Percentiles rank a stretch among this genome's conserved stretches.
phyloP scores from a whole-genome alignment of 2,329 filamentous ascomycete species.

The Ophiocordyceps camponoti-saundersi region DNA sequence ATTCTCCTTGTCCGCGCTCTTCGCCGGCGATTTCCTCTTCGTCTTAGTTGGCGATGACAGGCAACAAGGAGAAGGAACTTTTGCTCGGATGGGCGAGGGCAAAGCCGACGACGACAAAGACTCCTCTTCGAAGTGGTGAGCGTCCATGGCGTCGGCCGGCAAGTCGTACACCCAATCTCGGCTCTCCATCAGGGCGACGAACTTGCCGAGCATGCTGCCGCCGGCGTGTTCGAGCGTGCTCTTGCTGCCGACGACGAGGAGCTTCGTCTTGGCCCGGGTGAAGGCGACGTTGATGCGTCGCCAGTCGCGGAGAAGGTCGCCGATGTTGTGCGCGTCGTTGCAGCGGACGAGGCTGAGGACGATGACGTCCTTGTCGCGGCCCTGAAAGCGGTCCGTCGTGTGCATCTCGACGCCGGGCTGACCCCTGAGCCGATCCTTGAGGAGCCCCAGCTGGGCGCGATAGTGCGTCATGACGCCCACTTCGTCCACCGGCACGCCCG shows the following conservation, averaged over 20 bases:
- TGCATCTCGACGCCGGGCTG: constrained; percentile 69
- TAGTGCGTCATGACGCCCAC: constrained; percentile 97
- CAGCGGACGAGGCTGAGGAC: constrained; percentile 76
- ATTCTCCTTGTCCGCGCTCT: constrained; percentile 25
- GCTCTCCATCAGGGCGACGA: constrained; percentile 62
- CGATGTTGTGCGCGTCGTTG: constrained; percentile 70
- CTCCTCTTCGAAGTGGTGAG: constrained; percentile 49
- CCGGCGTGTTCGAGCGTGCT: constrained; percentile 59
- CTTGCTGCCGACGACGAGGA: constrained; percentile 73
- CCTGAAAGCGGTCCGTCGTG: constrained; percentile 93
- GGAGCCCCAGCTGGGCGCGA: constrained; percentile 71
- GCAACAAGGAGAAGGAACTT: too few relatives aligned
- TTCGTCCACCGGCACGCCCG: constrained; percentile 56
- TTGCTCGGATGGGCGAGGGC: constrained; percentile 9
- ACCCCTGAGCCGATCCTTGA: constrained; percentile 54
- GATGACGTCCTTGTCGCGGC: constrained; percentile 85
- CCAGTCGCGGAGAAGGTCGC: constrained; percentile 83
- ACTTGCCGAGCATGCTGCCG: constrained; percentile 58
- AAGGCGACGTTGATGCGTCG: constrained; percentile 89
- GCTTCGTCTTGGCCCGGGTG: constrained; percentile 79
- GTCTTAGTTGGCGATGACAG: neutral
- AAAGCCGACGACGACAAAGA: constrained; percentile 24
- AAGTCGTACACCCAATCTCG: constrained; percentile 70
- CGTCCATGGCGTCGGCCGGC: constrained; percentile 42
- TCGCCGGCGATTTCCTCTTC: constrained; percentile 4